A percentile compares a stretch with the other conserved stretches of the same genome.
Conservation (phyloP, 2,329 filamentous ascomycete species). For the Alternaria longipes region DNA sequence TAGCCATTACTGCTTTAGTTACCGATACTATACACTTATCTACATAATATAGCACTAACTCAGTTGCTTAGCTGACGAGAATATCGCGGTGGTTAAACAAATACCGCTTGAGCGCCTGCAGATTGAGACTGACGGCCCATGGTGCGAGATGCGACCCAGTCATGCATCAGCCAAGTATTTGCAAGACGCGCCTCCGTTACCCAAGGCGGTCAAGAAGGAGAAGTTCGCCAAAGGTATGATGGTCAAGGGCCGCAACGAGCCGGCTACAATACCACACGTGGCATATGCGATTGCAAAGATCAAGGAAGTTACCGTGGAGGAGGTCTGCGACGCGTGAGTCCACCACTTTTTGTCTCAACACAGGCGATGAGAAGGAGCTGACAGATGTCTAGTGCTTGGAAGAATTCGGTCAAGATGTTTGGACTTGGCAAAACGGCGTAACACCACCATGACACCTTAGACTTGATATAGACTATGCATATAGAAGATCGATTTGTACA, state of each 20-base stretch:
- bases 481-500: constrained; percentile 26
- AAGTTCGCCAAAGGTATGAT: constrained; percentile 87
- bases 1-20: constrained; percentile 5
- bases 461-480: constrained; percentile 16
- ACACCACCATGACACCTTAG: background rate
- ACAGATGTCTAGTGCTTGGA: constrained; percentile 44
- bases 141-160: constrained; percentile 90
- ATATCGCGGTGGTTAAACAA: constrained; percentile 81
- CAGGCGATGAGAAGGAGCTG: background rate
- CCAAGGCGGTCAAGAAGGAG: constrained; percentile 93
- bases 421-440: constrained; percentile 44
- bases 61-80: constrained; percentile 61
- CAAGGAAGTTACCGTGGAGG: constrained; percentile 79
- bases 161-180: constrained; percentile 84
- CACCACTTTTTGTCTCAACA: background rate
- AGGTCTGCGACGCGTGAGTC: constrained; percentile 80
- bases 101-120: constrained; percentile 83
- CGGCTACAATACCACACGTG: constrained; percentile 84
- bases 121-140: constrained; percentile 96
- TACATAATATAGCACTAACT: background rate
- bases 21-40: background rate
- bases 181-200: constrained; percentile 73
- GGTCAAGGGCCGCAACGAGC: constrained; percentile 96
- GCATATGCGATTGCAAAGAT: constrained; percentile 89
- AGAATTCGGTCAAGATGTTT: constrained; percentile 53